These are phyloP conservation scores for Chenopodium album DNA, from an alignment of 148 eudicot genomes.

Conservation along the genomic window DNA sequence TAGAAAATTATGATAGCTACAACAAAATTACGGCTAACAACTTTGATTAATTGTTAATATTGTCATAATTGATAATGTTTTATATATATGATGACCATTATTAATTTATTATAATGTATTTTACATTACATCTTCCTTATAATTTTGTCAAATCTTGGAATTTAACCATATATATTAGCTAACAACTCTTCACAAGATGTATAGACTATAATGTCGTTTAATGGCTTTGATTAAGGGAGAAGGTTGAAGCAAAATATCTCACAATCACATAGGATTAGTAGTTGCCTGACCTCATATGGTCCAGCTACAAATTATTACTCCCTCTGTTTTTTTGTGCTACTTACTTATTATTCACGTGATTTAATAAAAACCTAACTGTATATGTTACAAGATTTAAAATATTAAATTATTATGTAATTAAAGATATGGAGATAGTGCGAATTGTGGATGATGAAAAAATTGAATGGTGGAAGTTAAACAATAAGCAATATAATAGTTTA, in stretches of 20 bases:
- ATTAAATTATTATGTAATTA: no score
- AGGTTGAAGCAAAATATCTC: no score
- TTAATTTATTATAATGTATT: neutral
- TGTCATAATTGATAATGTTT: no score
- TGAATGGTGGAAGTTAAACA: neutral
- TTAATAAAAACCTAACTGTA: no score
- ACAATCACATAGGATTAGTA: neutral
- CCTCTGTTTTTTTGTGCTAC: neutral
- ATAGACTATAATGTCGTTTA: neutral
- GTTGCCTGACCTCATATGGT: neutral
- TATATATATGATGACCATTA: neutral
- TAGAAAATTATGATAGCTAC: neutral
- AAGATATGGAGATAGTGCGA: no score
- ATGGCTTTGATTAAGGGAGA: neutral
- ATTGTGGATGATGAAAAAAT: neutral
- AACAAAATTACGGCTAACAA: neutral
- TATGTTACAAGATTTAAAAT: no score
- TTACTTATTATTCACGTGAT: no score
- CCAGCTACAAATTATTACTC: neutral
- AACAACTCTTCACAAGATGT: neutral
- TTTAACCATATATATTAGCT: neutral
- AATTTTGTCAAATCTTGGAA: neutral
- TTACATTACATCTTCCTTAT: neutral
- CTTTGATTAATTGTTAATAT: neutral
- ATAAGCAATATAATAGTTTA: neutral